Percentiles rank a stretch among this genome's conserved stretches.
Conservation (phyloP, 805 yeast genomes). For the Zygotorulaspora florentina region DNA sequence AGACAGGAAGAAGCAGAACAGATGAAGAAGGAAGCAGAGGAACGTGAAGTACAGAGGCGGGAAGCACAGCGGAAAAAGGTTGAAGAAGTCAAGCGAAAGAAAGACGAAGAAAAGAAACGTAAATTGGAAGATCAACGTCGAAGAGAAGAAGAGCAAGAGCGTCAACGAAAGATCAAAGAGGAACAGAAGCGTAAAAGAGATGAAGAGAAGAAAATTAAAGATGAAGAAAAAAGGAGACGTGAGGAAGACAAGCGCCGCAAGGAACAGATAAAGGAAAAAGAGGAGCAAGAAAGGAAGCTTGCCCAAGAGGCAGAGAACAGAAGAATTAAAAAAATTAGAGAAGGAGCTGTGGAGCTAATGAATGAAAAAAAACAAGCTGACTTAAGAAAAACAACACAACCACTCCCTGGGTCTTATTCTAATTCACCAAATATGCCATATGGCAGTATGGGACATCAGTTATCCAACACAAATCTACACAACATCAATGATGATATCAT, state of each 20-base stretch:
- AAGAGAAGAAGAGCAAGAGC: constrained; percentile 39
- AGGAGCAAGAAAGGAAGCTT: constrained; percentile 34
- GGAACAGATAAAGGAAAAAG: constrained; percentile 36
- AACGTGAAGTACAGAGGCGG: constrained; percentile 41
- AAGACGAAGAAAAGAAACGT: constrained; percentile 40
- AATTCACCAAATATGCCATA: constrained; percentile 19
- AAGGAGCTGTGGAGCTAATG: constrained; percentile 9
- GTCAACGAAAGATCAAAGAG: constrained; percentile 36
- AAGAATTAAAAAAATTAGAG: constrained; percentile 12
- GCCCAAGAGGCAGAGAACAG: constrained; percentile 34
- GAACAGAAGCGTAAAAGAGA: constrained; percentile 40
- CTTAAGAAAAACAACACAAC: constrained; percentile 5
- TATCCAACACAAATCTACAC: constrained; percentile 2
- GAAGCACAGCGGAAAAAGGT: constrained; percentile 37
- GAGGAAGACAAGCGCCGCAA: constrained; percentile 24
- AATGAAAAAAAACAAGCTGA: constrained; percentile 24
- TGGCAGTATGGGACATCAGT: constrained; percentile 6
- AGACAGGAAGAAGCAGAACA: constrained; percentile 56
- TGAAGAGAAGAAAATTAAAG: constrained; percentile 37
- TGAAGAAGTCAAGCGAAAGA: constrained; percentile 39
- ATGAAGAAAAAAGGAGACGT: constrained; percentile 30
- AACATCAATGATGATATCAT: constrained; percentile 26
- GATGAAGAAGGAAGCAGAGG: constrained; percentile 39
- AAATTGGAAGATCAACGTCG: constrained; percentile 41
- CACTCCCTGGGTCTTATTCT: constrained; percentile 16